Evolutionary conservation across 768 basidiomycete genomes (phyloP).

Genomic region (Hydnomerulius pinastri): DNA sequence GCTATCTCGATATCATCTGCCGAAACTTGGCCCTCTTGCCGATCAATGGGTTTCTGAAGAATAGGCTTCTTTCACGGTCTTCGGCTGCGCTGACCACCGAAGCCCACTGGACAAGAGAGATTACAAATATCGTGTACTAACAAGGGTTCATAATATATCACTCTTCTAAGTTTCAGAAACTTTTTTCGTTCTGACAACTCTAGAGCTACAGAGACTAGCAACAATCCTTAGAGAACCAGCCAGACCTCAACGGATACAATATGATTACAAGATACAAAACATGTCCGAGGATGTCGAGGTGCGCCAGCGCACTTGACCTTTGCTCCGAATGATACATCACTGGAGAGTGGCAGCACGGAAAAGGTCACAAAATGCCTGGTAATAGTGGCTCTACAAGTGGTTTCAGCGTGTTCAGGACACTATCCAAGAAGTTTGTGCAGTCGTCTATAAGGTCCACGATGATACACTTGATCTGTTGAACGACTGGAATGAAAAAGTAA

Average conservation of each 20-base stretch:
- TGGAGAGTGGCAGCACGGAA: background rate
- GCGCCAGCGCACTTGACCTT: background rate
- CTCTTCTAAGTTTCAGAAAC: background rate
- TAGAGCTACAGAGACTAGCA: too few species aligned
- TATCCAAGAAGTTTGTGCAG: conserved; percentile 52
- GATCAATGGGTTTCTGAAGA: conserved; percentile 72
- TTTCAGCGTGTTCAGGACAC: conserved; percentile 41
- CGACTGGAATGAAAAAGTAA: conserved; percentile 38
- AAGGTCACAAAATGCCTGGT: background rate
- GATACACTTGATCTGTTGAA: conserved; percentile 62
- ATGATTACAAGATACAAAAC: background rate
- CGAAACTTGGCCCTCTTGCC: conserved; percentile 63
- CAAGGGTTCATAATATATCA: background rate
- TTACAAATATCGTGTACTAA: background rate
- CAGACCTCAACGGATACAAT: background rate
- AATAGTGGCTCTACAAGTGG: conserved; percentile 32
- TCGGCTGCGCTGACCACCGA: background rate
- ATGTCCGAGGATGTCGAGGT: background rate
- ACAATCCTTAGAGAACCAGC: too few species aligned
- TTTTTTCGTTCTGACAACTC: too few species aligned
- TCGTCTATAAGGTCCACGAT: conserved; percentile 52
- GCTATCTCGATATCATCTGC: conserved; percentile 60
- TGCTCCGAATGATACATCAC: too few species aligned
- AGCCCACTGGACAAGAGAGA: background rate
- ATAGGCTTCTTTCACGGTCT: conserved; percentile 39